Percentiles rank a stretch among this genome's conserved stretches.
Evolutionary conservation across 768 basidiomycete genomes (phyloP).

Genomic region (Podaxis pistillaris): DNA sequence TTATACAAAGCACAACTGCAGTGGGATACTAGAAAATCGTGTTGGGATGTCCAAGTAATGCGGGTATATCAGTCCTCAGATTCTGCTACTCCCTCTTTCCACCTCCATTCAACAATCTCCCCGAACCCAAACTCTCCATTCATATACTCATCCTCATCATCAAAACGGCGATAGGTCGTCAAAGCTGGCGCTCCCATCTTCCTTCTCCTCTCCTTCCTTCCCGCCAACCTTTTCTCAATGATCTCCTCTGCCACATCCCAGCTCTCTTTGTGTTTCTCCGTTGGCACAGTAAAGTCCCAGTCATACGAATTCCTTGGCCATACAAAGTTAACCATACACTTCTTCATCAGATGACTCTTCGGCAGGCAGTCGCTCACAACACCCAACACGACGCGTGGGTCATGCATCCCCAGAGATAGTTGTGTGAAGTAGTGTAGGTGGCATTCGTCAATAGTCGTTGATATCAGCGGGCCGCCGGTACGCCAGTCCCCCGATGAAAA

Average conservation of each 20-base stretch:
- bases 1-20: too few species aligned
- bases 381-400: conserved; percentile 9
- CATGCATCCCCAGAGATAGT: conserved; percentile 5
- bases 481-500: background rate
- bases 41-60: too few species aligned
- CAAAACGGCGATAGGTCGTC: background rate
- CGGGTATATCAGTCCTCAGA: background rate
- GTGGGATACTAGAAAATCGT: too few species aligned
- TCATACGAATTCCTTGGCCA: conserved; percentile 9
- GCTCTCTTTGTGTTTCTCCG: background rate
- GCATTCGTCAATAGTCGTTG: background rate
- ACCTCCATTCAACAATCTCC: background rate
- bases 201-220: background rate
- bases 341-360: conserved; percentile 4
- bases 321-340: conserved; percentile 5
- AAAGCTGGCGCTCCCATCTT: background rate
- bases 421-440: conserved; percentile 8
- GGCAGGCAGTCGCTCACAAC: background rate
- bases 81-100: background rate
- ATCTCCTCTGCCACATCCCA: conserved; percentile 13
- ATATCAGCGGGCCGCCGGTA: background rate
- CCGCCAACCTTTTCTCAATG: conserved; percentile 5
- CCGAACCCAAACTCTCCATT: conserved; percentile 6
- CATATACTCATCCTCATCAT: background rate
- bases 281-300: conserved; percentile 10